Evolutionary conservation across 345 rosid species (phyloP).

Genomic region (Dovyalis caffra): DNA sequence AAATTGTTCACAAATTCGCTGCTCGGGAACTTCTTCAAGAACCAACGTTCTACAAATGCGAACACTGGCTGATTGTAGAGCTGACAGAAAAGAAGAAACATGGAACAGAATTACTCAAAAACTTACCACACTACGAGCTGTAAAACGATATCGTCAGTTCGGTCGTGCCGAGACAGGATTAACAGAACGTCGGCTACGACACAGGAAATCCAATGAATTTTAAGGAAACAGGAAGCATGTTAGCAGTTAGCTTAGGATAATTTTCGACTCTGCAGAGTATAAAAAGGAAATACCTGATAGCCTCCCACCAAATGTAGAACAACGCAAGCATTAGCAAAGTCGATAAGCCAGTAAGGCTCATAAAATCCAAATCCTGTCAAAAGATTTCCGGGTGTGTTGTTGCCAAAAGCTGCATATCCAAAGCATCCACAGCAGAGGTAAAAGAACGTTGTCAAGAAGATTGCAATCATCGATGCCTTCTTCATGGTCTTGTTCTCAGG

Average conservation of each 20-base stretch:
- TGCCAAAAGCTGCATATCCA: constrained; percentile 16
- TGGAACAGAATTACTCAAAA: neutral
- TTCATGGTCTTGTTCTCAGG: constrained; percentile 22
- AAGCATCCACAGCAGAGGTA: constrained; percentile 18
- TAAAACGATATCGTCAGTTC: too few species aligned
- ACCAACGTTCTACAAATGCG: neutral
- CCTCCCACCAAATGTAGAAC: constrained; percentile 11
- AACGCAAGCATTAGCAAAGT: constrained; percentile 8
- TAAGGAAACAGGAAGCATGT: neutral
- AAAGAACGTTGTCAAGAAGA: constrained; percentile 11
- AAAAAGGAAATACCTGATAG: neutral
- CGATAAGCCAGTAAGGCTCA: constrained; percentile 5
- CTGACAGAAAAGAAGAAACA: neutral
- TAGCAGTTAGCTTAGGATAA: neutral
- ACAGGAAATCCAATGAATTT: too few species aligned
- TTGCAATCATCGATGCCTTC: constrained; percentile 8
- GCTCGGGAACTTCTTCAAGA: neutral
- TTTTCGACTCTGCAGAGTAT: neutral
- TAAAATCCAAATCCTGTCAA: constrained; percentile 12
- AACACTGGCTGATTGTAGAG: neutral
- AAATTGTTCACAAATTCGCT: neutral
- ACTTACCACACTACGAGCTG: too few species aligned
- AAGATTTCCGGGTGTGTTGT: constrained; percentile 7
- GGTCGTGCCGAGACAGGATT: too few species aligned
- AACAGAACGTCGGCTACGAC: too few species aligned